Evolutionary conservation across 306 rosid genomes (phyloP).

Genomic region (Pterocarpus macrocarpus): DNA sequence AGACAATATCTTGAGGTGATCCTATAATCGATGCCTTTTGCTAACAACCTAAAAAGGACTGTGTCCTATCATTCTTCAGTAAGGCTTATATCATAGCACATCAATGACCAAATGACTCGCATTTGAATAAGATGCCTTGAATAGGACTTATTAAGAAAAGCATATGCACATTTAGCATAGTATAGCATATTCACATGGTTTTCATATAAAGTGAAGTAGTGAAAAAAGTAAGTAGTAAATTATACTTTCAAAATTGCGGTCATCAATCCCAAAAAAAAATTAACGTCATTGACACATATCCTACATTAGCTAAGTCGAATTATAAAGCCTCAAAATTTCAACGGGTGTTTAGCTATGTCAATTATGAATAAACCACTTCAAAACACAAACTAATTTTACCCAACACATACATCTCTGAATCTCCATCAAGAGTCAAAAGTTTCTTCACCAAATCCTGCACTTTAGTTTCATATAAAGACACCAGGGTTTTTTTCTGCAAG

Average conservation of each 20-base stretch:
- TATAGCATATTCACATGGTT: slow-evolving; percentile 14
- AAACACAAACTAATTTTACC: slow-evolving; percentile 32
- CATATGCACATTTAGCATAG: neutral
- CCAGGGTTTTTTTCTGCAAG: slow-evolving; percentile 86
- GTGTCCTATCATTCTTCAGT: neutral
- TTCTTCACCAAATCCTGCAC: slow-evolving; percentile 78
- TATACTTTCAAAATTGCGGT: slow-evolving; percentile 22
- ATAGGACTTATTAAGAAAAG: slow-evolving; percentile 4
- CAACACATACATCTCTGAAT: slow-evolving; percentile 70
- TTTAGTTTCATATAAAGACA: slow-evolving; percentile 72
- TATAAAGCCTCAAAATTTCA: slow-evolving; percentile 23
- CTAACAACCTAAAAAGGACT: slow-evolving; percentile 16
- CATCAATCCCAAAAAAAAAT: slow-evolving; percentile 32
- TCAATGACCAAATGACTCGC: slow-evolving; percentile 12
- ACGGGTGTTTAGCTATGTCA: slow-evolving; percentile 12
- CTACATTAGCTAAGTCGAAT: slow-evolving; percentile 20
- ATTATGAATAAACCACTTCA: slow-evolving; percentile 5
- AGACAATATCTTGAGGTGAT: slow-evolving; percentile 32
- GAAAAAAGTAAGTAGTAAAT: slow-evolving; percentile 18
- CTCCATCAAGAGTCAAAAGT: slow-evolving; percentile 72
- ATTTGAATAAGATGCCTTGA: neutral
- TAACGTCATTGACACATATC: slow-evolving; percentile 26
- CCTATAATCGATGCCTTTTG: slow-evolving; percentile 2
- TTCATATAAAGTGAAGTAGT: slow-evolving; percentile 33
- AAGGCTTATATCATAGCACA: slow-evolving; percentile 12